Percentiles rank a stretch among this genome's conserved stretches.
Conservation (phyloP, 495 filamentous ascomycete species). For the Hypoxylon fuscum region DNA sequence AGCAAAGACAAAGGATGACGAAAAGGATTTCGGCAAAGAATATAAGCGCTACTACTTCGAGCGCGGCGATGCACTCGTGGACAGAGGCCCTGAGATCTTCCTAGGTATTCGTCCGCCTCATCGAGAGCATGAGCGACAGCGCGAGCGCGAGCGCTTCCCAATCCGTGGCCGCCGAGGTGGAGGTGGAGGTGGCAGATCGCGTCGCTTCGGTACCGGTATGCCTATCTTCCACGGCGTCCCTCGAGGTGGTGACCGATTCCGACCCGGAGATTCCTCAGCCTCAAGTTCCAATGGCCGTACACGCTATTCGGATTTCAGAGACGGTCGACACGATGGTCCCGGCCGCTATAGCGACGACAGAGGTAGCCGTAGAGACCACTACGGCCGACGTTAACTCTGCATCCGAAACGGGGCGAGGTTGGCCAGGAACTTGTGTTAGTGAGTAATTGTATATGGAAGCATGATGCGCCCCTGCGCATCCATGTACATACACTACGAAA, state of each 20-base stretch:
- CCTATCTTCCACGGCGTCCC: constrained; percentile 42
- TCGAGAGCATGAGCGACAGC: constrained; percentile 11
- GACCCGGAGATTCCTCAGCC: constrained; percentile 26
- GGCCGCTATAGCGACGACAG: constrained; percentile 8
- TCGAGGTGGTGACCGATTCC: constrained; percentile 44
- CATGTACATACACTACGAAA: constrained; percentile 4
- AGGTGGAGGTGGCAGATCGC: constrained; percentile 27
- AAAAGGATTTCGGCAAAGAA: constrained; percentile 65
- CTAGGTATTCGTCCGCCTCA: constrained; percentile 44
- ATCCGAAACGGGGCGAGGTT: too few species aligned
- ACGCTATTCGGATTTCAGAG: constrained; percentile 23
- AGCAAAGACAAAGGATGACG: constrained; percentile 58
- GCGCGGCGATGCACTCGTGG: constrained; percentile 72
- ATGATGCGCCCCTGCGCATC: neutral
- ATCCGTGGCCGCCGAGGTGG: constrained; percentile 39
- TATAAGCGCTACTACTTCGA: constrained; percentile 84
- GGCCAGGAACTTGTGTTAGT: too few species aligned
- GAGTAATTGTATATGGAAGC: constrained; percentile 18
- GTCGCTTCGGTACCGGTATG: constrained; percentile 31
- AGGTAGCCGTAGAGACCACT: constrained; percentile 12
- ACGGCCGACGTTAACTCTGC: constrained; percentile 27
- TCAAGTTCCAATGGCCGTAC: constrained; percentile 31
- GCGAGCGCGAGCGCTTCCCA: constrained; percentile 22
- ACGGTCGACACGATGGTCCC: constrained; percentile 10
- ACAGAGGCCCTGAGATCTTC: constrained; percentile 77